Evolutionary conservation across 1,139 yeast species (phyloP).

Genomic region (Candida smagusa): DNA sequence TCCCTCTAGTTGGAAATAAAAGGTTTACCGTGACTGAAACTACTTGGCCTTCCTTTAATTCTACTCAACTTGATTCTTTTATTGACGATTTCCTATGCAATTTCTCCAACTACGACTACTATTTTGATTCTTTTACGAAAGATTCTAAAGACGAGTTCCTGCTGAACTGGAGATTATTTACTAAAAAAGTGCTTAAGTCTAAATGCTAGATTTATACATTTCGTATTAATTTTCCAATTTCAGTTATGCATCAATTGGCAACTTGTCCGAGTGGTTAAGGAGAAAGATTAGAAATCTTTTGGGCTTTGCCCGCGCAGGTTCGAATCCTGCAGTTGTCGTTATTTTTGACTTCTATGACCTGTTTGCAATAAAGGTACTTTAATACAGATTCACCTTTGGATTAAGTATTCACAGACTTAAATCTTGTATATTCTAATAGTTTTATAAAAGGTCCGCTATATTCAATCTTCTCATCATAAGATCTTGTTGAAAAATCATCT

Average conservation of each 20-base stretch:
- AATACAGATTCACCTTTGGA: not conserved
- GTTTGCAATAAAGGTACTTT: not conserved
- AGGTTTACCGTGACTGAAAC: slow-evolving; percentile 54
- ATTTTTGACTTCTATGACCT: slow-evolving; percentile 10
- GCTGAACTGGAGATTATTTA: too few relatives aligned
- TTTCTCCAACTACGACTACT: slow-evolving; percentile 30
- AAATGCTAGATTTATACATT: too few relatives aligned
- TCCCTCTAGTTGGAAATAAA: slow-evolving; percentile 22
- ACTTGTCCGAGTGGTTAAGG: slow-evolving; percentile 39
- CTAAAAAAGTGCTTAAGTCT: too few relatives aligned
- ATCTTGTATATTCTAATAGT: not conserved
- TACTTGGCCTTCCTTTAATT: slow-evolving; percentile 67
- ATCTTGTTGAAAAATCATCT: too few relatives aligned
- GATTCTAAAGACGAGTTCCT: too few relatives aligned
- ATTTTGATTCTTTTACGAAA: slow-evolving; percentile 52
- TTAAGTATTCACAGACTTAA: not conserved
- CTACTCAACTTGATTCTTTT: slow-evolving; percentile 42
- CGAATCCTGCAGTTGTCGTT: slow-evolving; percentile 49
- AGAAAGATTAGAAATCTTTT: slow-evolving; percentile 39
- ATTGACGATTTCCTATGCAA: slow-evolving; percentile 53
- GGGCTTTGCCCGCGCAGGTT: slow-evolving; percentile 57
- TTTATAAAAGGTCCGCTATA: too few relatives aligned
- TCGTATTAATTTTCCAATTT: too few relatives aligned
- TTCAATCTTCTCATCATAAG: too few relatives aligned
- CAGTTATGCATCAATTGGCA: slow-evolving; percentile 10